phyloP scores from a whole-genome alignment of 805 yeast genomes.

The Lachancea quebecensis region DNA sequence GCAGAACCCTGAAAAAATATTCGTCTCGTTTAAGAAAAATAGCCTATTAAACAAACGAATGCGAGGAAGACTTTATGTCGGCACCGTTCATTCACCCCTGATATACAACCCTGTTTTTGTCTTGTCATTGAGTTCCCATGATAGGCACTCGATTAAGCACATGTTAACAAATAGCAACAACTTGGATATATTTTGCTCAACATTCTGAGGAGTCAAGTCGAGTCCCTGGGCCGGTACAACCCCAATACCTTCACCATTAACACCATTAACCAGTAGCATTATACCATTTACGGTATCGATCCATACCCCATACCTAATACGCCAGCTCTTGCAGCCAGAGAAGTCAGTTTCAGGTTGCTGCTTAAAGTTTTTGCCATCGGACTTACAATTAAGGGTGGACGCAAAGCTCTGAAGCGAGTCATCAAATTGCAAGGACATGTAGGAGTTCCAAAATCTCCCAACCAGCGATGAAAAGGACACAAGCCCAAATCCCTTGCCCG shows the following conservation, averaged over 20 bases:
- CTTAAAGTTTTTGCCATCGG: background rate
- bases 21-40: constrained; percentile 2
- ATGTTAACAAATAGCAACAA: constrained; percentile 18
- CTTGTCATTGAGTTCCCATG: constrained; percentile 1
- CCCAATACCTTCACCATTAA: constrained; percentile 2
- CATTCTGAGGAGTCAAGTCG: constrained; percentile 5
- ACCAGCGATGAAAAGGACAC: constrained; percentile 3
- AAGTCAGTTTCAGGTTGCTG: background rate
- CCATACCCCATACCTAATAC: constrained; percentile 17
- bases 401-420: constrained; percentile 3
- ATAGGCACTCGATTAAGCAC: constrained; percentile 17
- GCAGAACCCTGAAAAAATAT: constrained; percentile 1
- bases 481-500: background rate
- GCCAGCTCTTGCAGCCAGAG: background rate
- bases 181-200: constrained; percentile 10
- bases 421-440: constrained; percentile 3
- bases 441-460: constrained; percentile 3
- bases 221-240: constrained; percentile 14
- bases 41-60: no score
- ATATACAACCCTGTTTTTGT: background rate
- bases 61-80: no score
- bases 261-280: constrained; percentile 14
- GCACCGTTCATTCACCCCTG: background rate
- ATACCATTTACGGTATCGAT: constrained; percentile 19
- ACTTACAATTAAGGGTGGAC: background rate